Base-by-base conservation (phyloP, 2,329 filamentous ascomycete species). In the Fonsecaea nubica region DNA sequence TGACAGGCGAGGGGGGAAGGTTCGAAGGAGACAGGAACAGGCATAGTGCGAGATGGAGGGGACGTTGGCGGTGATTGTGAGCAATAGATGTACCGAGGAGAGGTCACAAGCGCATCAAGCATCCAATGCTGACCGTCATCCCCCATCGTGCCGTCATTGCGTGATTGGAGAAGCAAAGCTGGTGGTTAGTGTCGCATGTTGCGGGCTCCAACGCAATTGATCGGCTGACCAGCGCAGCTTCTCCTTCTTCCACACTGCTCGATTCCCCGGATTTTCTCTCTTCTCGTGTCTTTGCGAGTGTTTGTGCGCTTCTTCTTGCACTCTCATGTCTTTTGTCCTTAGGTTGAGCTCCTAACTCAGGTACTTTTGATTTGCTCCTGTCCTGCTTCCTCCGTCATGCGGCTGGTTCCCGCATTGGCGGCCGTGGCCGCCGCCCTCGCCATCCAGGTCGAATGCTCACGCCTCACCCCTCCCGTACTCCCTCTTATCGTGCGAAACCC, bases 401-500 rank as follows among this genome's bases (percentile, higher is more conserved):
- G 70, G 69, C 66, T 71, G 69, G 67, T 69, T 69, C 70, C 70
- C 65, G 70, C 68, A 35, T 65, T 66, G 58, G 66, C 63, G 48
- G 63, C 66, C 21, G 50, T 68, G 45, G 55, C 63, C 36, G 66
- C 66, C n/a, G 66, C 65, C 42, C 18, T 71, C 42, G 65, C 69
- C 38, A 50, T 58, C 18, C 12, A 67, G 13, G 67, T 67, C 60
- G 62, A 68, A 25, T 67, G 59, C 38, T 72, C 70, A 32, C 64
- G 70, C 15, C 58, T 73, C 64, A 73, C 72, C n/a, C 86, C 87
- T 63, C 90, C 90, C 15, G 84, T 90, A 1, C 82, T 91, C 33
- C 91, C 91, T 12, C 78, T 94, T 38, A 90, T 90, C 52, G 91
- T 93, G 53, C 88, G 87, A 68, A 90, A 88, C 9, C 91, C 91